These are phyloP conservation scores for Penicillium macrosclerotiorum DNA, from an alignment of 495 filamentous ascomycete genomes.

Conservation along the genomic window DNA sequence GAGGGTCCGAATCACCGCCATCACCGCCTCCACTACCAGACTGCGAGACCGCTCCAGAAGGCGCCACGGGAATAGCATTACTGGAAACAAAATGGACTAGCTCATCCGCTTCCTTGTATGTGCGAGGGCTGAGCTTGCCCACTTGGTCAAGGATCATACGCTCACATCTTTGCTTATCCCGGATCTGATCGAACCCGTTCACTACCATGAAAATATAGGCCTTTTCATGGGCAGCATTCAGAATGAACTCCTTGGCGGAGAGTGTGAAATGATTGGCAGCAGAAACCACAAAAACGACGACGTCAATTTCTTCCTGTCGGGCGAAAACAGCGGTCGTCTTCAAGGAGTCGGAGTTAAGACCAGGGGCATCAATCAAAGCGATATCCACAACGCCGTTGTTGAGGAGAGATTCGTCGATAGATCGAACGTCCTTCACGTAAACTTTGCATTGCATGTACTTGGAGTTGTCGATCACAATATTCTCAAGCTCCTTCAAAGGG, in stretches of 20 bases:
- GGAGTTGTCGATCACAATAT: constrained; percentile 83
- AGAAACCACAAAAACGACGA: constrained; percentile 97
- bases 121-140: constrained; percentile 76
- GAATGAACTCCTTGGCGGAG: constrained; percentile 94
- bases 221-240: constrained; percentile 92
- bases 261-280: constrained; percentile 97
- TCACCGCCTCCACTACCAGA: constrained; percentile 55
- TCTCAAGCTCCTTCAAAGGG: constrained; percentile 70
- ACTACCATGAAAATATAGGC: constrained; percentile 99
- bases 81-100: constrained; percentile 97
- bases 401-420: constrained; percentile 88
- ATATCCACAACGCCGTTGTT: constrained; percentile 99
- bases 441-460: constrained; percentile 94
- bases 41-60: constrained; percentile 45
- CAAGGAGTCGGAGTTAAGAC: constrained; percentile 89
- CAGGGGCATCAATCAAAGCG: constrained; percentile 93
- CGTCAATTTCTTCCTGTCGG: constrained; percentile 96
- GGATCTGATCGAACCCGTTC: constrained; percentile 93
- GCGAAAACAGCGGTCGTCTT: constrained; percentile 98
- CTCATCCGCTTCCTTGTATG: constrained; percentile 88
- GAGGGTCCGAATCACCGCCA: constrained; percentile 52
- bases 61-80: constrained; percentile 78
- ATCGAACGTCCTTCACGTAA: constrained; percentile 87
- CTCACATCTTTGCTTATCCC: constrained; percentile 81
- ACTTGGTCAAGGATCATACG: constrained; percentile 93